Base-by-base conservation (phyloP, 371 early-diverging fungal species). In the Rhizopus stolonifer region DNA sequence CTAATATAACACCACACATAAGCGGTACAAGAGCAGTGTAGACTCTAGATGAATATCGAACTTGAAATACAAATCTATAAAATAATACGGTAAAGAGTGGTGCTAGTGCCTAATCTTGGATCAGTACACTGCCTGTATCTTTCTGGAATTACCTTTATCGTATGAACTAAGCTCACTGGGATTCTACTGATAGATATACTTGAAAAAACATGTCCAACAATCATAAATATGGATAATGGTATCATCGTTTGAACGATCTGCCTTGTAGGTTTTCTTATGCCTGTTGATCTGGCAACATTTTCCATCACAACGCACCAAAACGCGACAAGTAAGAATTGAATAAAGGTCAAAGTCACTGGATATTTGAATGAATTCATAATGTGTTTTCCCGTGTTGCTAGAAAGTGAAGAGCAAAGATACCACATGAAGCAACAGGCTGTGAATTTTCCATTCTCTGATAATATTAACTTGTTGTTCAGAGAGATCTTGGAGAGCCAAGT, bases 11-110 rank as follows among this genome's bases (percentile, higher is more conserved):
- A 39, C 95, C 95, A n/a, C 81, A 53, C 1, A 90, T 93, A 46
- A 95, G 61, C 9, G 92, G 92, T 10, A 93, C 46, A 10, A 95
- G 67, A 2, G 93, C 80, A 2, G 83, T 39, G 56, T 91, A 93
- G 13, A 93, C 90, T 23, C 77, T 70, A 8, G 67, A 66, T 11
- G 86, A 67, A 58, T 91, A 91, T 24, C 57, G 60, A 19, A 88
- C 83, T 38, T 72, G 58, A 52, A 84, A 90, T 21, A 88, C 57
- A 48, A 90, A 61, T 21, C 87, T 76, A 64, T 89, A 91, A 17
- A 89, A 75, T 25, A 86, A 44, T 4, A 93, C 91, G 1, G 95
- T 93, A 64, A 95, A 93, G 10, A 95, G 74, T 11, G 95, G 95
- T 14, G 92, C 87, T 2, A 92, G 64, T 17, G 91, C 91, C 91